Conservation (phyloP, 805 yeast genomes). For the Metschnikowia henanensis region DNA sequence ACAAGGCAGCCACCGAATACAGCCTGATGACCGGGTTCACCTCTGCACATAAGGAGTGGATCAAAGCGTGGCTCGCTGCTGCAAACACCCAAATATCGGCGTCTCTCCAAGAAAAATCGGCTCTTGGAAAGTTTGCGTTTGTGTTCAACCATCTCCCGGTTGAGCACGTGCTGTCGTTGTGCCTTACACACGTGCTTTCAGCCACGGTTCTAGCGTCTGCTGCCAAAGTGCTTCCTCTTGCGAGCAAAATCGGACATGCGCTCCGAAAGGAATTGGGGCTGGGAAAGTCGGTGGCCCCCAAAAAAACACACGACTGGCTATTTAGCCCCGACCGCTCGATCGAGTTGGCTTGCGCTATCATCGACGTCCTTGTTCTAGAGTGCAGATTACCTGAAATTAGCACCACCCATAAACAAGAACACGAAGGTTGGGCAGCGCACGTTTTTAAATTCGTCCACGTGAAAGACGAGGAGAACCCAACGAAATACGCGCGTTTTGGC, state of each 20-base stretch:
- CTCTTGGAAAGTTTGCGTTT: constrained; percentile 12
- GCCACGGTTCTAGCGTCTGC: constrained; percentile 20
- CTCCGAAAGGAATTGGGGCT: constrained; percentile 2
- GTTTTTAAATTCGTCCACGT: constrained; percentile 9
- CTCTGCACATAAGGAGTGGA: constrained; percentile 8
- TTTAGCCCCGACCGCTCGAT: constrained; percentile 22
- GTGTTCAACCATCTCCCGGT: constrained; percentile 18
- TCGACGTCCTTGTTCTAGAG: constrained; percentile 17
- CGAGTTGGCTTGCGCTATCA: constrained; percentile 19
- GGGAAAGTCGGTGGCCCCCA: not conserved
- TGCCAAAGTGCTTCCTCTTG: constrained; percentile 20
- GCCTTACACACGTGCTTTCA: constrained; percentile 21
- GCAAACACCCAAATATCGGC: constrained; percentile 3
- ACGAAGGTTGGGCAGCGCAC: not conserved
- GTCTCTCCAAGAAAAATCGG: constrained; percentile 4
- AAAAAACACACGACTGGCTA: not conserved
- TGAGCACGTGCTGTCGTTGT: constrained; percentile 17
- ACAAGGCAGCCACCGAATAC: constrained; percentile 2
- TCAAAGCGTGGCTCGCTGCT: constrained; percentile 5
- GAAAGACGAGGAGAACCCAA: not conserved
- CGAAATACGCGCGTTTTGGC: constrained; percentile 10
- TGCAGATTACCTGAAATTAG: constrained; percentile 14
- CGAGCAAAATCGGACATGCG: constrained; percentile 3
- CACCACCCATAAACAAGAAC: not conserved
- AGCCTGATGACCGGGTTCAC: constrained; percentile 5